Base-by-base conservation (phyloP, 108 stramenopile species). In the Bacterosira constricta region DNA sequence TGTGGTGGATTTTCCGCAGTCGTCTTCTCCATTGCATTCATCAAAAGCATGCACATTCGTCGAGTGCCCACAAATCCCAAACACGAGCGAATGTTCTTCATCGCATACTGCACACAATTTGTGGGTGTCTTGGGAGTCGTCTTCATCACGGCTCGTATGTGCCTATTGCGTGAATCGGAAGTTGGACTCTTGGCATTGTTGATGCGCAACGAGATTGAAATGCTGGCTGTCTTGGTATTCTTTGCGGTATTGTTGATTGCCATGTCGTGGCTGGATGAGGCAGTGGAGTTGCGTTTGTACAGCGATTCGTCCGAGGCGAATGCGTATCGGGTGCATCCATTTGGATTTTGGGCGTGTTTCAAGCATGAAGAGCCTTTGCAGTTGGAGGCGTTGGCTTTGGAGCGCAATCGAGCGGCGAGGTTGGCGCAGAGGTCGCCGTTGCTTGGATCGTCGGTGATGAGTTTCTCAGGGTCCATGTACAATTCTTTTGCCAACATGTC, bases 1-100 rank as follows among this genome's bases (percentile, higher is more conserved):
- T 90, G 89, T 49, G 87, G 85, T 50, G 92, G 92, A 10, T 89
- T 90, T 73, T 73, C 92, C 4, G 89, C 86, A 25, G 85, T 86
- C 0, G 53, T 93, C 9, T 59, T 88, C 12, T 82, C 80, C 1
- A 89, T 86, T 21, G 58, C 73, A 37, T 93, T 93, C 57, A 89
- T 90, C 66, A 93, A 93, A 70, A 86, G 87, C 20, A 89, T 93
- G 89, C 92, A 93, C 63, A 64, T 93, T 63, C 81, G 85, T 25
- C 83, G 92, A 13, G 83, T 93, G 30, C 92, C 92, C 0, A 79
- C 77, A 1, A 68, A 82, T 44, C 61, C 77, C 11, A 61, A 45
- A 13, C 81, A 85, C 46, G 74, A 83, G 53, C 63, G 67, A 12
- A 68, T 86, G 77, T 93, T 93, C 57, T 66, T 86, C 25, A 70